Evolutionary conservation across 2,329 filamentous ascomycete genomes (phyloP), one percentile per base, ranked within the genome.

Genomic region (Colletotrichum plurivorum): DNA sequence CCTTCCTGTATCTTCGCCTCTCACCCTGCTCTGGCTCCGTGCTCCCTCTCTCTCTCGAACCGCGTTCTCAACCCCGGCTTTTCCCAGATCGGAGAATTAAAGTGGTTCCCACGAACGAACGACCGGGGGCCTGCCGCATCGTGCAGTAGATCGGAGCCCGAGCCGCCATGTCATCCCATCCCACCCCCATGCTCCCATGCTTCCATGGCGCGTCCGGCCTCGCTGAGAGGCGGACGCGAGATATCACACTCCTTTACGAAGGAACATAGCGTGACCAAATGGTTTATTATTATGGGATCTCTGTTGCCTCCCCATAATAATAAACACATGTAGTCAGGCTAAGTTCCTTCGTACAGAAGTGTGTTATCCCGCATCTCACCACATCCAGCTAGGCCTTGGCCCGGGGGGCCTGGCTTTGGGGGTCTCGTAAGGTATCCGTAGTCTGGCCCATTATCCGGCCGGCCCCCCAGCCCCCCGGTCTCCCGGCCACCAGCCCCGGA

Each of bases 91-190:
- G 66, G 66, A 69, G 55, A 69, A 60, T 69, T 69, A 59, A 45
- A 69, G 66, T 69, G 62, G 66, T 49, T 55, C 62, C 56, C 54
- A 45, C 49, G 55, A 66, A 69, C 61, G 53, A 64, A 64, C 62
- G 66, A 52, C 49, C 62, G 66, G 66, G 66, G 66, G 60, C 31
- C 52, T 69, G 55, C 66, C 66, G 66, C 54, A 69, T 69, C 66
- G 66, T 69, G 66, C 66, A 69, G 66, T 45, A 69, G 66, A 69
- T 69, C 66, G 66, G 61, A 69, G 62, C 66, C 61, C 55, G 62
- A 69, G 66, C 66, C 66, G 55, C 66, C 62, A 66, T 69, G 62
- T 66, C 55, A 60, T 69, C 55, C 62, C 62, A 60, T 69, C 22
- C 22, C 55, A 13, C 41, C 46, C 39, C 54, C 57, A 62, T 61